Conservation (phyloP, 2,329 filamentous ascomycete genomes). For the Microdochium paspali region DNA sequence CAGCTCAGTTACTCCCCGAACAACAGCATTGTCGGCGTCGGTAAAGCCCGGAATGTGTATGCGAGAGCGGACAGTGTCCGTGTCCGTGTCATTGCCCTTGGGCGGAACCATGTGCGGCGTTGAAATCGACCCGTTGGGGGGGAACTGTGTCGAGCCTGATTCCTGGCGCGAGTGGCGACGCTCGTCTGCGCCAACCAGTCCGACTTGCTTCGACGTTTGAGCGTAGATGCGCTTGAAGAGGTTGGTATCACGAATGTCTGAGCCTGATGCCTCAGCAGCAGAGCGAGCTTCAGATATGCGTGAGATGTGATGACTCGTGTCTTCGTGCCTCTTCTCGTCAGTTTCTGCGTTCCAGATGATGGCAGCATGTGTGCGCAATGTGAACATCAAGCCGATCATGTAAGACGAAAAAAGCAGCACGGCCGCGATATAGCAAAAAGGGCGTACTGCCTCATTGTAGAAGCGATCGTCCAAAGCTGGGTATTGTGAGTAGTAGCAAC, state of each 20-base stretch:
- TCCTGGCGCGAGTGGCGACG: conserved; percentile 17
- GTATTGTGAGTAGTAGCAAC: conserved; percentile 87
- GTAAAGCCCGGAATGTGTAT: conserved; percentile 61
- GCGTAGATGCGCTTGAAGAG: conserved; percentile 90
- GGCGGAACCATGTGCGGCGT: conserved; percentile 72
- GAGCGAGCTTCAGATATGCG: conserved; percentile 25
- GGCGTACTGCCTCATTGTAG: conserved; percentile 81
- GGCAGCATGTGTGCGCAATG: conserved; percentile 86
- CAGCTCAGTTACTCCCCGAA: conserved; percentile 85
- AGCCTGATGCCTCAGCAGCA: conserved; percentile 37
- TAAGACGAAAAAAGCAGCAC: conserved; percentile 85
- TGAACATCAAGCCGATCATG: conserved; percentile 89
- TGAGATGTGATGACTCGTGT: conserved; percentile 22
- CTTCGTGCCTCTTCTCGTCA: conserved; percentile 65
- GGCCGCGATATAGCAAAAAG: conserved; percentile 87
- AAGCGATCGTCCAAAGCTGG: conserved; percentile 81
- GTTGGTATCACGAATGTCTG: conserved; percentile 76
- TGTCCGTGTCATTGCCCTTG: conserved; percentile 38
- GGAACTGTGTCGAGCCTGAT: conserved; percentile 9
- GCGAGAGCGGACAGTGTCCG: conserved; percentile 27
- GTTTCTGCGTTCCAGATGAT: conserved; percentile 89
- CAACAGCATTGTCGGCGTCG: conserved; percentile 67
- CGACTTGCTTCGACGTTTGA: conserved; percentile 79
- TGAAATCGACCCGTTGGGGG: conserved; percentile 32
- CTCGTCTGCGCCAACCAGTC: conserved; percentile 48